A percentile compares a stretch with the other conserved stretches of the same genome.
Conservation (phyloP, 768 basidiomycete species). For the Termitomyces sp. region DNA sequence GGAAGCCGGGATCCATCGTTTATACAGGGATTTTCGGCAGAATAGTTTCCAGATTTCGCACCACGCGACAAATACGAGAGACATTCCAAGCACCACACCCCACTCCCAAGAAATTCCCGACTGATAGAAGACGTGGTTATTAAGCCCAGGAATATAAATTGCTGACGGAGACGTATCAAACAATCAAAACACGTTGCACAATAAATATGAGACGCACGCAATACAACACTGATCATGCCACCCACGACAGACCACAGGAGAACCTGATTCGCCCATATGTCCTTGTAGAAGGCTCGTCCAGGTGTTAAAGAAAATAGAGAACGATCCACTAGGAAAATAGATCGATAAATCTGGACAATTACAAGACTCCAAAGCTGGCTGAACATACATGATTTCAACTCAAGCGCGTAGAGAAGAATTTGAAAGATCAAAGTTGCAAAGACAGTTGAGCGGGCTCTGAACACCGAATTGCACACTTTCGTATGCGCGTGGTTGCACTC, state of each 20-base stretch:
- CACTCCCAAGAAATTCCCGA: slow-evolving; percentile 38
- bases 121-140: slow-evolving; percentile 37
- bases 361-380: background rate
- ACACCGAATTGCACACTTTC: slow-evolving; percentile 30
- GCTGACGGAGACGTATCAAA: slow-evolving; percentile 19
- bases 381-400: slow-evolving; percentile 36
- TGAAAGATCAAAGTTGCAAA: slow-evolving; percentile 39
- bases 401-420: slow-evolving; percentile 34
- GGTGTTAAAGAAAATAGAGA: slow-evolving; percentile 36
- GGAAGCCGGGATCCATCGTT: slow-evolving; percentile 23
- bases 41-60: slow-evolving; percentile 40
- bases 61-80: slow-evolving; percentile 33
- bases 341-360: background rate
- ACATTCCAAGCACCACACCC: slow-evolving; percentile 37
- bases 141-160: slow-evolving; percentile 38
- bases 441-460: slow-evolving; percentile 34
- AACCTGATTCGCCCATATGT: slow-evolving; percentile 34
- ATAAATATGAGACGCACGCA: slow-evolving; percentile 27
- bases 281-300: slow-evolving; percentile 33
- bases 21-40: slow-evolving; percentile 27
- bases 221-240: slow-evolving; percentile 36
- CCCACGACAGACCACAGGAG: slow-evolving; percentile 34
- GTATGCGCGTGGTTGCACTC: slow-evolving; percentile 30
- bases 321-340: slow-evolving; percentile 29
- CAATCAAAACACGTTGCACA: background rate